phyloP scores from a whole-genome alignment of 352 stramenopile species.

The Elongisporangium anandrum region DNA sequence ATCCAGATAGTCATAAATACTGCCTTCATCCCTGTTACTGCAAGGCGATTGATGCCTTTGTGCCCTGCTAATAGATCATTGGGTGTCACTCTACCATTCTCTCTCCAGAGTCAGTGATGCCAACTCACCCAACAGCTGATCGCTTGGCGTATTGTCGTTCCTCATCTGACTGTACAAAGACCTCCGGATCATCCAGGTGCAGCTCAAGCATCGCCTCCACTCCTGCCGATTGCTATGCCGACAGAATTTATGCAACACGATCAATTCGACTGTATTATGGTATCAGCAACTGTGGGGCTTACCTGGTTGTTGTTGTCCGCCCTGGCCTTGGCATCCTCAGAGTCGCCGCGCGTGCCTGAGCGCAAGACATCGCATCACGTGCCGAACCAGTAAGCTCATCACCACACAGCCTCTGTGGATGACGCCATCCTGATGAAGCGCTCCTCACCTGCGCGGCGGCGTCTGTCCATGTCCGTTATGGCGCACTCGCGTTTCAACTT shows the following conservation, averaged over 20 bases:
- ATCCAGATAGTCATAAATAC: conserved; percentile 82
- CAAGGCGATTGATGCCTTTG: background rate
- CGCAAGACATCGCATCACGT: background rate
- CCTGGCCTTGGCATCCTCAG: background rate
- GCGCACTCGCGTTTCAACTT: conserved; percentile 1
- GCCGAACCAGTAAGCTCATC: background rate
- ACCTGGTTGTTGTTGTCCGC: conserved; percentile 1
- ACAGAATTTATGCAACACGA: no score
- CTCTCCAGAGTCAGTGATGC: background rate
- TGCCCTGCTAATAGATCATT: background rate
- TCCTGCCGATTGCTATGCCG: background rate
- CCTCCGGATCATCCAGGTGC: conserved; percentile 41
- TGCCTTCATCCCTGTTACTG: conserved; percentile 7
- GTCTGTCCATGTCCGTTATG: conserved; percentile 1
- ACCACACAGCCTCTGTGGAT: background rate
- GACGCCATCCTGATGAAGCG: background rate
- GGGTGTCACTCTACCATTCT: background rate
- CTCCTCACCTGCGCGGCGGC: conserved; percentile 1
- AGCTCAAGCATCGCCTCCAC: conserved; percentile 21
- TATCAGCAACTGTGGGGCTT: background rate
- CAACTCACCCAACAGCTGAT: background rate
- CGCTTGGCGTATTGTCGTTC: background rate
- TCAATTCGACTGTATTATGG: no score
- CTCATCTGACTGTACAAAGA: background rate
- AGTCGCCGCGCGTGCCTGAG: background rate